Percentiles rank a stretch among this genome's conserved stretches.
phyloP scores from a whole-genome alignment of 139 green algal genomes.

The Chlorella sp. region DNA sequence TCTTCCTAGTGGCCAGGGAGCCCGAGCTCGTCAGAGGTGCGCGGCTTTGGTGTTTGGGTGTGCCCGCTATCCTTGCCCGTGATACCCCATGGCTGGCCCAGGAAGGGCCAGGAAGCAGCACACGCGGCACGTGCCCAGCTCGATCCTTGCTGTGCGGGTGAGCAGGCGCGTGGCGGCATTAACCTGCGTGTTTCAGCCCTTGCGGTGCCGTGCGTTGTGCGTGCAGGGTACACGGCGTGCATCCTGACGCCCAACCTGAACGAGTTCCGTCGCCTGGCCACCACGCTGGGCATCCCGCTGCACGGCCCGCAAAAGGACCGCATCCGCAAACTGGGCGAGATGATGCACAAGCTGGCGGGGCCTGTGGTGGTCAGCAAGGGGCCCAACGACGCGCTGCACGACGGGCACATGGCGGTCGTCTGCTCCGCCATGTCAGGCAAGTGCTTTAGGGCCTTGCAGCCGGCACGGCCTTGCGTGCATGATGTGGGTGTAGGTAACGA shows the following conservation, averaged over 20 bases:
- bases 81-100: too few relatives aligned
- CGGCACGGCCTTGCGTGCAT: too few relatives aligned
- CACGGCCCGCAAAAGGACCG: conserved; percentile 29
- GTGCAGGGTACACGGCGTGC: conserved; percentile 31
- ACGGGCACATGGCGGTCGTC: conserved; percentile 21
- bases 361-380: conserved; percentile 35
- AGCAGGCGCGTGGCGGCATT: too few relatives aligned
- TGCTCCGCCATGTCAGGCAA: conserved; percentile 23
- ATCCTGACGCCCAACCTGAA: conserved; percentile 61
- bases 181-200: too few relatives aligned
- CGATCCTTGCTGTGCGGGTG: too few relatives aligned
- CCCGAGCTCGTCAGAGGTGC: conserved; percentile 31
- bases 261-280: conserved; percentile 48
- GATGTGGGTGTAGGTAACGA: too few relatives aligned
- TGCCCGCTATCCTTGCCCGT: background rate
- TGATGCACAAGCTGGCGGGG: conserved; percentile 18
- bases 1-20: conserved; percentile 32
- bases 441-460: background rate
- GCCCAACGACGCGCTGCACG: conserved; percentile 29
- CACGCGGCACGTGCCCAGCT: too few relatives aligned
- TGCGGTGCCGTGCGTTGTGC: too few relatives aligned
- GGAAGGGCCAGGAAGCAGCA: too few relatives aligned
- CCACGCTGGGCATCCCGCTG: conserved; percentile 33
- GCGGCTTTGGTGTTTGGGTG: background rate
- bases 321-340: conserved; percentile 27